Base-by-base conservation (phyloP, 805 yeast species). In the Alloascoidea hylecoeti region DNA sequence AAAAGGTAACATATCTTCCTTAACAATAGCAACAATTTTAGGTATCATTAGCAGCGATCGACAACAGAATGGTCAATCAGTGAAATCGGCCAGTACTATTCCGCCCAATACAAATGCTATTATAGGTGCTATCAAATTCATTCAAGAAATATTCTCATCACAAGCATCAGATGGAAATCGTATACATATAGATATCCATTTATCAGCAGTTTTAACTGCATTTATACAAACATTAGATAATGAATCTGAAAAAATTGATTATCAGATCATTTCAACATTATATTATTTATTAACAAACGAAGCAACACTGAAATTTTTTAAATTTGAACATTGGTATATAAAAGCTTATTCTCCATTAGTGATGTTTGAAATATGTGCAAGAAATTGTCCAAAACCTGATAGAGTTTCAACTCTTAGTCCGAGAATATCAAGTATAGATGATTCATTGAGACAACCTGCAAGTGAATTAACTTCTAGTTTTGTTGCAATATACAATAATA, bases 251-350 rank as follows among this genome's bases (percentile, higher is more conserved):
- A 44, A 56, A 3, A 41, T 71, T 18, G 63, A 61, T 38, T 50
- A 66, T 1, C 63, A 70, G 2, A 52, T 66, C 4, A 53, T 68
- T 30, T 44, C 57, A 13, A 57, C 61, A 17, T 49, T 69, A 4
- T 63, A 61, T 37, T 61, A 59, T 16, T 40, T 68, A 3, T 52
- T 72, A 16, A 46, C 60, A 6, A 55, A 54, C 30, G 51, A 55
- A 13, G 49, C 56, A 2, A 39, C 56, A 5, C 42, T 49, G 14
- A 28, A 42, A 4, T 42, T 40, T 32, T 42, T 60, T 16, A 40
- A 51, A 5, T 50, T 42, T 33, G 55, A 57, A 17, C 51, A 52
- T 15, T 56, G 58, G 55, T 46, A 46, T 19, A 44, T 55, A 5
- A 44, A 43, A 3, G 43, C 42, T 0, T 42, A 44, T 14, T 64